These are phyloP conservation scores for Spergularia marina DNA, from an alignment of 148 eudicot genomes.

Conservation along the genomic window DNA sequence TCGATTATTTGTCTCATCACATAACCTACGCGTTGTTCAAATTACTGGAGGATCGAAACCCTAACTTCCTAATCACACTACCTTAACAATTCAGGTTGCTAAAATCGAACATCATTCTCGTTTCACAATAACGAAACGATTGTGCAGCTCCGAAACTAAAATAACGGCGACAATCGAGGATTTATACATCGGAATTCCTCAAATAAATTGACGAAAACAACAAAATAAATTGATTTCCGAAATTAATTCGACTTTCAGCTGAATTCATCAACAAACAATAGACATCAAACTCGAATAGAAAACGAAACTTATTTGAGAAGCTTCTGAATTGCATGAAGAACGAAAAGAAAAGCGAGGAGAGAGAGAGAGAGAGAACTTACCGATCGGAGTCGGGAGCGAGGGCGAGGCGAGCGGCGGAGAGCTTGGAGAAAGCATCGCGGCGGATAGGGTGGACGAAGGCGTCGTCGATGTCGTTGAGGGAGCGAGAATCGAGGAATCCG, in stretches of 20 bases:
- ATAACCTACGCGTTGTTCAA: neutral
- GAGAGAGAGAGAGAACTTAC: conserved; percentile 34
- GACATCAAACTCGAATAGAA: neutral
- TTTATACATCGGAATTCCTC: neutral
- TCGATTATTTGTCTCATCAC: neutral
- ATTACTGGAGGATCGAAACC: neutral
- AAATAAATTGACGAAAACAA: neutral
- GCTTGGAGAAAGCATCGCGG: conserved; percentile 54
- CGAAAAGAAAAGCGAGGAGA: neutral
- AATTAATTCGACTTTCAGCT: neutral
- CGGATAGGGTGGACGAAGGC: conserved; percentile 74
- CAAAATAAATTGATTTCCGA: neutral
- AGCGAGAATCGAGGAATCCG: conserved; percentile 86
- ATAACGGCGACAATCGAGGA: neutral
- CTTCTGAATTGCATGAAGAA: neutral
- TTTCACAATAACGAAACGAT: neutral
- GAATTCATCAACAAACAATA: neutral
- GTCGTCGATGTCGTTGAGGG: conserved; percentile 46
- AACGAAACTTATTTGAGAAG: neutral
- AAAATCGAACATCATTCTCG: neutral
- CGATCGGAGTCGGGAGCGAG: conserved; percentile 62
- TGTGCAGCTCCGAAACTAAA: neutral
- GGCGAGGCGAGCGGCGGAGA: conserved; percentile 54
- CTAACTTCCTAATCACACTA: neutral
- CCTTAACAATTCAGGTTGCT: no score